A percentile compares a stretch with the other conserved stretches of the same genome.
phyloP scores from a whole-genome alignment of 805 yeast genomes.

The Lipomyces oligophaga region DNA sequence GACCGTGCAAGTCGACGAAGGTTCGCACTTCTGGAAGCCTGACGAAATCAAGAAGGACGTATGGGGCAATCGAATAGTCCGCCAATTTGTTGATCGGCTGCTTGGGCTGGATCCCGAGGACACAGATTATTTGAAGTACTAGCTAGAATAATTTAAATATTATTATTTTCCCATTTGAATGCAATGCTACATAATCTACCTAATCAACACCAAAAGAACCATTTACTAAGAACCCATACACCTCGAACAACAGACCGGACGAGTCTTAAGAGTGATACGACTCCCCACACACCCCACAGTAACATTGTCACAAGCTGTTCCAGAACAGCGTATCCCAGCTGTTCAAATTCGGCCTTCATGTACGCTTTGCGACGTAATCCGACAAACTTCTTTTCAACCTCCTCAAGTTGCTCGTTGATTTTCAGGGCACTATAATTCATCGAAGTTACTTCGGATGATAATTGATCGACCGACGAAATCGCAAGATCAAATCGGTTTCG shows the following conservation, averaged over 20 bases:
- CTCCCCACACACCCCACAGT: constrained; percentile 28
- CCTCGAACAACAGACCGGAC: constrained; percentile 5
- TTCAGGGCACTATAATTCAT: constrained; percentile 12
- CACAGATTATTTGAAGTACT: constrained; percentile 1
- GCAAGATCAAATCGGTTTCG: constrained; percentile 22
- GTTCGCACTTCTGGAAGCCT: constrained; percentile 14
- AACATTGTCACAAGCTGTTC: constrained; percentile 12
- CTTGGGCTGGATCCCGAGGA: constrained; percentile 1
- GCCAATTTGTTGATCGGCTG: constrained; percentile 6
- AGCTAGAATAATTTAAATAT: no score
- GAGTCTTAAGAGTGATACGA: constrained; percentile 14
- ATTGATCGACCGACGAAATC: constrained; percentile 20
- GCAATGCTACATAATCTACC: no score
- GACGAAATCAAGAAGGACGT: constrained; percentile 9
- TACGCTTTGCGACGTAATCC: constrained; percentile 9
- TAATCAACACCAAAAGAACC: constrained; percentile 12
- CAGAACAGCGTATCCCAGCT: constrained; percentile 18
- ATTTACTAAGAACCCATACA: constrained; percentile 3
- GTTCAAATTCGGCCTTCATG: constrained; percentile 5
- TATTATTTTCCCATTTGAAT: no score
- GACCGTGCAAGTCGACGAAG: constrained; percentile 9
- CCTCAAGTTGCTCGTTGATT: constrained; percentile 16
- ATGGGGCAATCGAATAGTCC: constrained; percentile 8
- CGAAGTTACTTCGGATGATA: constrained; percentile 23
- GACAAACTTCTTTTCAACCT: constrained; percentile 14